Conservation (phyloP, 139 green algal species). For the Gonium pectorale region DNA sequence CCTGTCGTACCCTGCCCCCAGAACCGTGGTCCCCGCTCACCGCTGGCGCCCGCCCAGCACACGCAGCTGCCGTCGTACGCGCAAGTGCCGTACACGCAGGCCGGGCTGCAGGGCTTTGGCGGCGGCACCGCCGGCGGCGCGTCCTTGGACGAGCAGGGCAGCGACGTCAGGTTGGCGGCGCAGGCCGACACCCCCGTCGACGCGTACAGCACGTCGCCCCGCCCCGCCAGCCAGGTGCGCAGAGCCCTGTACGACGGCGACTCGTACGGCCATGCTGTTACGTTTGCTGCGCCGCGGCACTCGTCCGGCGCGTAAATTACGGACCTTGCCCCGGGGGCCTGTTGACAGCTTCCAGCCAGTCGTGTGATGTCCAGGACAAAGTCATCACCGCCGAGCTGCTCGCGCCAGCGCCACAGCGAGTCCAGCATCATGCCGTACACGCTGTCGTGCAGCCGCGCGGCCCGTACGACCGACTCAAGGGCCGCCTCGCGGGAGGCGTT, state of each 20-base stretch:
- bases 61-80: slow-evolving; percentile 19
- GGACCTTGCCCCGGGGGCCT: not conserved
- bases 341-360: not conserved
- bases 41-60: slow-evolving; percentile 49
- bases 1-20: too few species aligned
- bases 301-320: not conserved
- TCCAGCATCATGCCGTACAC: slow-evolving; percentile 16
- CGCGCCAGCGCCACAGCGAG: slow-evolving; percentile 35
- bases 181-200: too few species aligned
- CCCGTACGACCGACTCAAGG: not conserved
- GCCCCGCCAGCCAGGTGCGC: slow-evolving; percentile 1
- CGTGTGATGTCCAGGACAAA: not conserved
- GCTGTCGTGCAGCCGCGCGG: not conserved
- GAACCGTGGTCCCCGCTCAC: too few species aligned
- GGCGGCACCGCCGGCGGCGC: not conserved
- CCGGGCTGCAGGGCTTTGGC: not conserved
- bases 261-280: not conserved
- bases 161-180: not conserved
- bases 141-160: not conserved
- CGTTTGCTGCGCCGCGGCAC: not conserved
- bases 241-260: slow-evolving; percentile 2
- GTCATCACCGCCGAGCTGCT: slow-evolving; percentile 18
- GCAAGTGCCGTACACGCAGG: slow-evolving; percentile 26
- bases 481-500: slow-evolving; percentile 21
- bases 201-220: not conserved